Evolutionary conservation across 192 early-diverging fungal species (phyloP), one percentile per base, ranked within the genome.

Genomic region (Coemansia sp.): DNA sequence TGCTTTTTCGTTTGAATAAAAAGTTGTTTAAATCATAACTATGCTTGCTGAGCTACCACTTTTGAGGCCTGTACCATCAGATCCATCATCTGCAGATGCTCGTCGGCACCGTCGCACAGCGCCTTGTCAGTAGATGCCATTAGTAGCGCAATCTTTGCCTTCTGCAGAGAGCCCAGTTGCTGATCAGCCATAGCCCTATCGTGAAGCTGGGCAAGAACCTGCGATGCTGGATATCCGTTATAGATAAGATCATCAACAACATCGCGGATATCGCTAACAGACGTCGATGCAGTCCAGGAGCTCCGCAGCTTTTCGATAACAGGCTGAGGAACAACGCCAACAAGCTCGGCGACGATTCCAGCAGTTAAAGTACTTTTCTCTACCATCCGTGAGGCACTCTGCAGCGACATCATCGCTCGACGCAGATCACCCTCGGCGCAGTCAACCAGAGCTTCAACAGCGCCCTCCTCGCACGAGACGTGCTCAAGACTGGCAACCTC

Each of bases 371-470:
- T 71, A 7, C 75, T 73, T 13, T 57, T 57, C 27, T 75, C 71
- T 41, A 86, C 80, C 47, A 93, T 64, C 2, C 82, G 78, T 21
- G 77, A 80, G 3, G 89, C 93, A 72, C 87, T 93, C 74, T 98
- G 94, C 40, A 98, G 80, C 30, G 85, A 85, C 82, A 92, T 97
- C 57, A 92, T 96, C 0, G 93, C 89, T 66, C 91, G 92, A 38
- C 96, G 82, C 62, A 98, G 59, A 78, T 98, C 95, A 22, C 96
- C 96, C 44, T 90, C 87, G 1, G 94, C 88, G 0, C 87, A 78
- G 37, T 80, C 73, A 15, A 94, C 83, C 46, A 96, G 61, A 15
- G 83, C 78, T 14, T 79, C 71, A 19, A 93, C 30, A 9, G 89
- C 83, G 40, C 48, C 55, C 2, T 48, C 63, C 8, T 46, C 23